Evolutionary conservation across 345 rosid species (phyloP).

Genomic region (Gossypium stocksii): DNA sequence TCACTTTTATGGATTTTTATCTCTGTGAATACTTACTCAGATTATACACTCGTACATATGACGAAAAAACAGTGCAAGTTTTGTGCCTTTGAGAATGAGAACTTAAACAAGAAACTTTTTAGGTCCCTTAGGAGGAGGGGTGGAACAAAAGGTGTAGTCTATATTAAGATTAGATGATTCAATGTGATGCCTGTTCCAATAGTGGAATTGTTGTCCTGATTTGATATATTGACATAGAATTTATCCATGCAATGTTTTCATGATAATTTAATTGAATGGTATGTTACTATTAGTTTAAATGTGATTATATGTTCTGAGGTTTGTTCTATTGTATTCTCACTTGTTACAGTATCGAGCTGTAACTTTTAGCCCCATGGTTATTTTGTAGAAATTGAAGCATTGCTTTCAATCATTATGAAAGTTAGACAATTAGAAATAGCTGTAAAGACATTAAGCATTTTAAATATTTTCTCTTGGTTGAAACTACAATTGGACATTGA

Average conservation of each 20-base stretch:
- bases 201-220: background rate
- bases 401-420: background rate
- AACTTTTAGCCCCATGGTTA: background rate
- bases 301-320: background rate
- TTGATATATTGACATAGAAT: background rate
- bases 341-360: background rate
- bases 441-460: background rate
- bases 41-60: background rate
- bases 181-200: background rate
- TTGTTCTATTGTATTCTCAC: background rate
- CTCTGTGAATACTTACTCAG: no score
- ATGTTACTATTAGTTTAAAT: background rate
- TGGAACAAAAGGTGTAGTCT: background rate
- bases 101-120: background rate
- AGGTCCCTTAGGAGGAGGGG: slow-evolving; percentile 9
- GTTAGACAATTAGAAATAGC: background rate
- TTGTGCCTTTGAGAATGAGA: background rate
- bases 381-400: background rate
- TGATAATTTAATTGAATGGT: background rate
- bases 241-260: background rate
- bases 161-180: background rate
- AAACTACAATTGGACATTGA: background rate
- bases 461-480: no score
- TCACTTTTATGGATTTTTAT: background rate
- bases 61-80: background rate